A percentile compares a stretch with the other conserved stretches of the same genome.
Conservation (phyloP, 202 grass and related monocot genomes). For the Elaeis oleifera region DNA sequence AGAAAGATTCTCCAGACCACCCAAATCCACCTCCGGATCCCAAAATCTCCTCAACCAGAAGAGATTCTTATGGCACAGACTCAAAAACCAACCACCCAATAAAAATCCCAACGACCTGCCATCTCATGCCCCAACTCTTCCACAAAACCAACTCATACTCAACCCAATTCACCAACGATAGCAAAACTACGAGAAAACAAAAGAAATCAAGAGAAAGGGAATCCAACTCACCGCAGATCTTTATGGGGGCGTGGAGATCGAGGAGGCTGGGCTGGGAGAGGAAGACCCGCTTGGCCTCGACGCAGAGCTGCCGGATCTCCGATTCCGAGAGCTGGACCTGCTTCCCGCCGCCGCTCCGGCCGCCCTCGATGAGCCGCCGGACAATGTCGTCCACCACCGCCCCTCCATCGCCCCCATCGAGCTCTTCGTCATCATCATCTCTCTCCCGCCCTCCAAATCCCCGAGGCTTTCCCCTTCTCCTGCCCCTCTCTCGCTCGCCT, state of each 20-base stretch:
- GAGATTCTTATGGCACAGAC: too few relatives aligned
- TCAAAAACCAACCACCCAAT: too few relatives aligned
- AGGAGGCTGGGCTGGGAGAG: slow-evolving; percentile 54
- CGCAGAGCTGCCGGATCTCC: slow-evolving; percentile 74
- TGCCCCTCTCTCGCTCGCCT: background rate
- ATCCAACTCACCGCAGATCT: slow-evolving; percentile 50
- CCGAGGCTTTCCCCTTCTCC: background rate
- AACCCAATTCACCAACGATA: too few relatives aligned
- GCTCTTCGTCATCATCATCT: slow-evolving; percentile 53
- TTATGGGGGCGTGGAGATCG: slow-evolving; percentile 46
- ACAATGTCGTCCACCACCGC: slow-evolving; percentile 51
- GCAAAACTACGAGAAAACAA: too few relatives aligned
- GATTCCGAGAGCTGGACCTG: slow-evolving; percentile 66
- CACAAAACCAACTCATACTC: too few relatives aligned
- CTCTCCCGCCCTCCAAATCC: background rate
- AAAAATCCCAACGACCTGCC: too few relatives aligned
- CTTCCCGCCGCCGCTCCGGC: background rate
- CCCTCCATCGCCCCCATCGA: slow-evolving; percentile 52
- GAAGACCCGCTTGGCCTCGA: slow-evolving; percentile 48
- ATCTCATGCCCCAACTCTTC: too few relatives aligned
- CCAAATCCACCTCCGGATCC: too few relatives aligned
- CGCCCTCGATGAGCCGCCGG: slow-evolving; percentile 41
- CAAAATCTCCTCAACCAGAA: too few relatives aligned
- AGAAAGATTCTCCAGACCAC: too few relatives aligned
- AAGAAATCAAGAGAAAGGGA: background rate